Conservation (phyloP, 1,139 yeast genomes). For the Yamadazyma conglobata region DNA sequence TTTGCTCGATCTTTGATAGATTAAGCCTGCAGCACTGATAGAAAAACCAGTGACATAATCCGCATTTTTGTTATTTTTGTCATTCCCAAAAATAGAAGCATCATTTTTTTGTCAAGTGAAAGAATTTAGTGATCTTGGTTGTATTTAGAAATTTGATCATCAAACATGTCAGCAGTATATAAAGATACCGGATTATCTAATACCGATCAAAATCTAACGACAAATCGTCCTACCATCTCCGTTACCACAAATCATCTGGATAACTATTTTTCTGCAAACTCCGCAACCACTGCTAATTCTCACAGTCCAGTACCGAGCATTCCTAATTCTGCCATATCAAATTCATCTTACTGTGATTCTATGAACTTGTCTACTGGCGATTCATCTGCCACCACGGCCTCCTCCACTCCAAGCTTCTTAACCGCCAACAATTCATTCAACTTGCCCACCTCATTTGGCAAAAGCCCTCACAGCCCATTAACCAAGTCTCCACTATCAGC, state of each 20-base stretch:
- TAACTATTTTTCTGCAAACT: neutral
- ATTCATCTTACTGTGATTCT: slow-evolving; percentile 1
- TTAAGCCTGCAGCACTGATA: too few relatives aligned
- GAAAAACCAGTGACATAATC: too few relatives aligned
- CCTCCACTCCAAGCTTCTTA: slow-evolving; percentile 4
- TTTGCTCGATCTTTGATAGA: too few relatives aligned
- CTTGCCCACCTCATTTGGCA: slow-evolving; percentile 1
- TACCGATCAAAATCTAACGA: too few relatives aligned
- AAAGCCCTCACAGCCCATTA: slow-evolving; percentile 6
- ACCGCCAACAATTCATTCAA: slow-evolving; percentile 5
- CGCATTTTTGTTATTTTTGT: too few relatives aligned
- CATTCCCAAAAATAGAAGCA: too few relatives aligned
- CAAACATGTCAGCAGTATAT: slow-evolving; percentile 3
- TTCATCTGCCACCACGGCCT: slow-evolving; percentile 5
- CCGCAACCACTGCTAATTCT: neutral
- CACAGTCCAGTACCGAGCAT: neutral
- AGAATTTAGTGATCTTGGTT: too few relatives aligned
- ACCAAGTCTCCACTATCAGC: slow-evolving; percentile 7
- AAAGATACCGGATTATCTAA: slow-evolving; percentile 2
- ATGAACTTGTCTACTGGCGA: slow-evolving; percentile 3
- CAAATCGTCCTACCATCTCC: slow-evolving; percentile 2
- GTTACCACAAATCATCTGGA: slow-evolving; percentile 1
- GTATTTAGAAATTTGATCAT: too few relatives aligned
- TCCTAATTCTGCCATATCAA: slow-evolving; percentile 2
- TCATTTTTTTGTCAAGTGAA: too few relatives aligned